Evolutionary conservation across 106 monocot genomes (phyloP), one percentile per base, ranked within the genome.

Genomic region (Agapanthus africanus): DNA sequence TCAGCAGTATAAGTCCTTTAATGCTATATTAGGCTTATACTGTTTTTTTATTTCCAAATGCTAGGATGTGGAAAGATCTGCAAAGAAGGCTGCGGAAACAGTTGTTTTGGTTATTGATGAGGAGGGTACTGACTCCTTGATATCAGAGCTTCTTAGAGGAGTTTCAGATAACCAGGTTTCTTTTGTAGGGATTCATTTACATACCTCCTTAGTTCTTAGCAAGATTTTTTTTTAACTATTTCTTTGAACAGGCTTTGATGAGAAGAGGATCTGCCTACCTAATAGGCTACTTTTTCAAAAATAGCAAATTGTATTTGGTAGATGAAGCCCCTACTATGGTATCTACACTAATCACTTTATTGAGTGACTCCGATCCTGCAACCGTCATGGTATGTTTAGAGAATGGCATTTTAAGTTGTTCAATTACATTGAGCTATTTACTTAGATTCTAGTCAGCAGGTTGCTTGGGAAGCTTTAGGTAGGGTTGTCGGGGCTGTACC

Each of bases 61-160:
- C 1, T 73, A 99, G 97, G 81, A 89, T 75, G 80, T 93, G n/a
- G 78, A 76, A 83, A 68, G 65, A 71, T 72, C 83, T 26, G 97
- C 97, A 36, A 99, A 79, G 70, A 99, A 90, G 66, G 92, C 92
- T 80, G 97, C 93, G 50, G 97, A 99, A 77, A 93, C 92, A 31
- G 87, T 93, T 70, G 84, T 91, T 28, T 73, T 92, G 65, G 92
- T 90, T 67, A 81, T 99, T 75, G 97, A 99, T 65, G 87, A 90
- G 26, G 97, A 99, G 65, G 97, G 97, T 4, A 47, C 85, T 69
- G 89, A 72, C 51, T 68, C 77, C 32, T 74, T 99, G 77, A 80
- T 93, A 32, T 78, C 87, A 30, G 97, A 99, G 66, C 83, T 99
- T 59, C 74, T 75, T 44, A 92, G 79, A 78, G 92, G 89, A 56